A percentile compares a stretch with the other conserved stretches of the same genome.
Evolutionary conservation across 2,329 filamentous ascomycete genomes (phyloP).

Genomic region (Sphaceloma murrayae): DNA sequence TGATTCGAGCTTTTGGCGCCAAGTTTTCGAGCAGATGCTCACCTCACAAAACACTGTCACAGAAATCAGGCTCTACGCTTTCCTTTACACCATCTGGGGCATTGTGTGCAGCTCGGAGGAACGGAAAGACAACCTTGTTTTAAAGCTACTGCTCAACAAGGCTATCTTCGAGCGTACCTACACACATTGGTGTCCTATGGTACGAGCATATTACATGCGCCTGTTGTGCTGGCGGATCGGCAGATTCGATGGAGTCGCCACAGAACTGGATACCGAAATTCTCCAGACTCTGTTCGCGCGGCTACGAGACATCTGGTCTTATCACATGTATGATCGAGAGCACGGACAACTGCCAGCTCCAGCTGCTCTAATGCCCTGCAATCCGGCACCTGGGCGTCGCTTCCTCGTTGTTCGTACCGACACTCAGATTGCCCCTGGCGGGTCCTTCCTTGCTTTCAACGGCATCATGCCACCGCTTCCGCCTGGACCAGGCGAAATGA

Average conservation of each 20-base stretch:
- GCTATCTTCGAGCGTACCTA: slow-evolving; percentile 72
- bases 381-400: slow-evolving; percentile 72
- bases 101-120: slow-evolving; percentile 55
- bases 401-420: slow-evolving; percentile 87
- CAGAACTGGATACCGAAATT: slow-evolving; percentile 44
- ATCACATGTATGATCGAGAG: slow-evolving; percentile 67
- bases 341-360: slow-evolving; percentile 44
- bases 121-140: slow-evolving; percentile 60
- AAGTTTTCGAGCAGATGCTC: slow-evolving; percentile 68
- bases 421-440: slow-evolving; percentile 43
- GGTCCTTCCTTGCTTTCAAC: slow-evolving; percentile 55
- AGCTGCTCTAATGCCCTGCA: slow-evolving; percentile 56
- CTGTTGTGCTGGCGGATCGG: slow-evolving; percentile 83
- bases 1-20: slow-evolving; percentile 78
- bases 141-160: slow-evolving; percentile 65
- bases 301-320: slow-evolving; percentile 64
- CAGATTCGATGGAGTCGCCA: slow-evolving; percentile 58
- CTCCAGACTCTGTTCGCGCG: slow-evolving; percentile 58
- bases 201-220: slow-evolving; percentile 84
- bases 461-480: slow-evolving; percentile 41
- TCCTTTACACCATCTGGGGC: slow-evolving; percentile 73
- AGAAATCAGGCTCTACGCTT: slow-evolving; percentile 73
- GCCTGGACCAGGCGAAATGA: slow-evolving; percentile 25
- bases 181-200: slow-evolving; percentile 94
- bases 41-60: slow-evolving; percentile 81